Conservation (phyloP, 2,329 filamentous ascomycete species). For the Cladosporium sp. region DNA sequence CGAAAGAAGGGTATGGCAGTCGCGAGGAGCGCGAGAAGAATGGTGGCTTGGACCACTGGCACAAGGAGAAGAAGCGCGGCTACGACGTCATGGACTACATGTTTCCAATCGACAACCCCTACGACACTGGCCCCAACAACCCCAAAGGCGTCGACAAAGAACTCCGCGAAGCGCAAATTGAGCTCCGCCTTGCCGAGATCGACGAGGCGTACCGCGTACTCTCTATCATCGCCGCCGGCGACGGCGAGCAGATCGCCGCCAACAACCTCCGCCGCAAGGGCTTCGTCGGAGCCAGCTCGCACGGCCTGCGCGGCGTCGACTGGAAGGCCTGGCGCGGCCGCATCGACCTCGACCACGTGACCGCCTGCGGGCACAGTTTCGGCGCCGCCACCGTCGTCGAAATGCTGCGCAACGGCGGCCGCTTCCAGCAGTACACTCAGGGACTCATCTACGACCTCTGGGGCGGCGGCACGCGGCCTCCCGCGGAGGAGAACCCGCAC, state of each 20-base stretch:
- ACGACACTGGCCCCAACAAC: conserved; percentile 48
- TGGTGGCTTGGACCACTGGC: conserved; percentile 22
- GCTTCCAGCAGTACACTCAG: conserved; percentile 54
- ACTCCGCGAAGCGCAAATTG: conserved; percentile 55
- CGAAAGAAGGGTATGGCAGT: conserved; percentile 22
- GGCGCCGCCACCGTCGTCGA: conserved; percentile 60
- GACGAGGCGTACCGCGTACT: conserved; percentile 57
- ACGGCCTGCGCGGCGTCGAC: conserved; percentile 50
- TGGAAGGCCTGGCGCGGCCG: conserved; percentile 54
- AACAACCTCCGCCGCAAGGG: conserved; percentile 52
- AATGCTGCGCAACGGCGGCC: conserved; percentile 48
- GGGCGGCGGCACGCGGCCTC: conserved; percentile 45
- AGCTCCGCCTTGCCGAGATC: conserved; percentile 58
- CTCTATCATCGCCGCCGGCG: conserved; percentile 48
- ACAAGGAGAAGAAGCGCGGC: conserved; percentile 19
- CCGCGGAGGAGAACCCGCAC: conserved; percentile 34
- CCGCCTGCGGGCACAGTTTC: conserved; percentile 60
- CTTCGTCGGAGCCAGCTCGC: conserved; percentile 53
- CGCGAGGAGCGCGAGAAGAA: conserved; percentile 21
- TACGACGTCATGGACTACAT: conserved; percentile 48
- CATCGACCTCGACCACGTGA: conserved; percentile 53
- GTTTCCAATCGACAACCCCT: conserved; percentile 50
- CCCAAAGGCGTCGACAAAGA: conserved; percentile 54
- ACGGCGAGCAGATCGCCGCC: conserved; percentile 46
- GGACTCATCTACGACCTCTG: conserved; percentile 63